phyloP scores from a whole-genome alignment of 1,284 basidiomycete genomes.

The Ustilago loliicola region DNA sequence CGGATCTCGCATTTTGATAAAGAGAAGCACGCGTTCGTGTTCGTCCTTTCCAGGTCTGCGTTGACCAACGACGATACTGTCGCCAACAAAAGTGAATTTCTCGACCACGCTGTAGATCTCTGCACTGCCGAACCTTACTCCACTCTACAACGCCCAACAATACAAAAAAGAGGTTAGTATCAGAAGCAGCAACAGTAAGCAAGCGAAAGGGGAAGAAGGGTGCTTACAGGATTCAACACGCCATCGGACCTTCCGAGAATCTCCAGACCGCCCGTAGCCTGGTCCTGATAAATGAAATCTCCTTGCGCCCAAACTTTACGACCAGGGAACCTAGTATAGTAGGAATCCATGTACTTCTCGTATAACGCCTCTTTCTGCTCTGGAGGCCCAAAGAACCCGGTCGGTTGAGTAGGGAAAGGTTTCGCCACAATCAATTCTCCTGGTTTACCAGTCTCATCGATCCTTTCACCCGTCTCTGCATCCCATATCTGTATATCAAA shows the following conservation, averaged over 20 bases:
- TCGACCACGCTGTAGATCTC: slow-evolving; percentile 85
- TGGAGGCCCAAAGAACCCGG: slow-evolving; percentile 44
- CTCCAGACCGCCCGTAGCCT: slow-evolving; percentile 77
- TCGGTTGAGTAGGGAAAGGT: slow-evolving; percentile 70
- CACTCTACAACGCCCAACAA: slow-evolving; percentile 71
- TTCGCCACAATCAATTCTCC: slow-evolving; percentile 66
- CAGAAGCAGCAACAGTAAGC: not conserved
- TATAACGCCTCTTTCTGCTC: slow-evolving; percentile 59
- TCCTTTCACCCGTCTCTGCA: slow-evolving; percentile 49
- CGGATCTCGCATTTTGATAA: slow-evolving; percentile 63
- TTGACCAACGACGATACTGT: slow-evolving; percentile 68
- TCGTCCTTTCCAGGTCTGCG: slow-evolving; percentile 49
- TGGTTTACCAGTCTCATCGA: slow-evolving; percentile 56
- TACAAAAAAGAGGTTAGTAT: not conserved
- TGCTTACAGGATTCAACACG: slow-evolving; percentile 74
- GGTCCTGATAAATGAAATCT: slow-evolving; percentile 54
- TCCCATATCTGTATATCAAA: slow-evolving; percentile 64
- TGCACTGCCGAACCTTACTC: slow-evolving; percentile 84
- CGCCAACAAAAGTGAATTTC: slow-evolving; percentile 59
- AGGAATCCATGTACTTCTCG: slow-evolving; percentile 69
- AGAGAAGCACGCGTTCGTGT: slow-evolving; percentile 68
- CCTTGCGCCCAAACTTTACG: slow-evolving; percentile 59
- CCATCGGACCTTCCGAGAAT: slow-evolving; percentile 77
- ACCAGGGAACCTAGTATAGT: slow-evolving; percentile 63
- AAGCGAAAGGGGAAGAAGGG: not conserved